Evolutionary conservation across 176 grass and related monocot species (phyloP).

Genomic region (Guadua angustifolia): DNA sequence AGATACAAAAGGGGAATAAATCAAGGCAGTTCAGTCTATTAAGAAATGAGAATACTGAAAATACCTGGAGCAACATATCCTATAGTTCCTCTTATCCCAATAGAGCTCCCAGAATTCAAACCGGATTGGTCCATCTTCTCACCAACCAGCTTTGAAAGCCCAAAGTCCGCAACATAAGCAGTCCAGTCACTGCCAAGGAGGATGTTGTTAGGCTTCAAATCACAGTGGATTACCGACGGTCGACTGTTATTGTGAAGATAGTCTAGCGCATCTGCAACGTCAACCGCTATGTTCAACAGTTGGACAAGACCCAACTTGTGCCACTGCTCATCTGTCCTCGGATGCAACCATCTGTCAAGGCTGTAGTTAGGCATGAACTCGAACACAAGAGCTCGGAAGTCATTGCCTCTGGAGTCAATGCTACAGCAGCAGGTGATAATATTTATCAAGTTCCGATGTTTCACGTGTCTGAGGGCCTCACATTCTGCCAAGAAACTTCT

Average conservation of each 20-base stretch:
- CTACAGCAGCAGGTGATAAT: constrained; percentile 61
- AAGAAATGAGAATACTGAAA: background rate
- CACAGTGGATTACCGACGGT: constrained; percentile 38
- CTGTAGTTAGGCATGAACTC: constrained; percentile 60
- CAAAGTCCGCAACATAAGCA: constrained; percentile 53
- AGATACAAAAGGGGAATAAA: background rate
- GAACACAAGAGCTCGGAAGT: constrained; percentile 66
- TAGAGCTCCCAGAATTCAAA: background rate
- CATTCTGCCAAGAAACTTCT: constrained; percentile 64
- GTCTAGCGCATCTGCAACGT: constrained; percentile 48
- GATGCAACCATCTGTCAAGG: constrained; percentile 62
- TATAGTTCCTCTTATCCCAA: constrained; percentile 30
- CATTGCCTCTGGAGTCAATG: constrained; percentile 45
- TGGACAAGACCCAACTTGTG: constrained; percentile 35
- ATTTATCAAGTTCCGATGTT: constrained; percentile 59
- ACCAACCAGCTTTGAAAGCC: constrained; percentile 37
- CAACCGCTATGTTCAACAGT: constrained; percentile 52
- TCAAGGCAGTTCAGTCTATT: background rate
- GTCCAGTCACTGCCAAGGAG: constrained; percentile 45
- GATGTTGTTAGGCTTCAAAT: constrained; percentile 55
- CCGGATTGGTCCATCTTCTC: background rate
- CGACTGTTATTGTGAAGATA: constrained; percentile 51
- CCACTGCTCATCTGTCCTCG: constrained; percentile 2
- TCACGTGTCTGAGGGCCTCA: constrained; percentile 49
- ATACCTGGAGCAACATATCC: constrained; percentile 55